Base-by-base conservation (phyloP, 2,329 filamentous ascomycete species). In the Paecilomyces sp. region DNA sequence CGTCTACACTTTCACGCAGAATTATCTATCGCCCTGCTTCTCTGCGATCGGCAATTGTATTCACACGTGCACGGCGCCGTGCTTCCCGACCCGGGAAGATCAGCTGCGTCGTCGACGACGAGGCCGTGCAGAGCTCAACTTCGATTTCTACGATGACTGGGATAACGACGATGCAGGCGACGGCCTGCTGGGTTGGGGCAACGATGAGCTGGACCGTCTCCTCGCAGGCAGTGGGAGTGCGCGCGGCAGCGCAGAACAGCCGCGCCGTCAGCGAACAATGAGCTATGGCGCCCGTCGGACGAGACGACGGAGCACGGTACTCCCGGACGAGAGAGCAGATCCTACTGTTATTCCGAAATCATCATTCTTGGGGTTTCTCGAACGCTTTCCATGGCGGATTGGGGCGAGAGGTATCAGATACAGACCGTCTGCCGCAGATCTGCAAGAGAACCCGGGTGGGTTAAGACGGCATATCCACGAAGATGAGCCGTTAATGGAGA, bases 131-230 rank as follows among this genome's bases (percentile, higher is more conserved):
- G 92, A 97, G 75, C 85, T 89, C 68, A 92, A 85, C 69, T 97
- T 97, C 72, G 93, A 97, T 74, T 97, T 97, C 73, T 97, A 97
- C 78, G 93, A 97, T 75, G 93, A 97, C 75, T 97, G 93, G 93
- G 91, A 96, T 62, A 81, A 83, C 54, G 82, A 85, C 58, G 83
- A 86, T 59, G 68, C 66, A 31, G 82, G 84, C 56, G 80, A 79
- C 34, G 83, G 86, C 47, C 74, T 93, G 55, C 77, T 92, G 57
- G 88, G 85, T 54, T 96, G 91, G 90, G 87, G 88, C 47, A 87
- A 84, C 66, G 92, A 95, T 68, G 92, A 96, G 71, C 86, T 95
- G 78, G 93, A 96, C 72, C 83, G 91, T 57, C 76, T 97, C 63
- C 77, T 96, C 56, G 90, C 88, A 11, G 88, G 89, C 5, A 88